Percentiles rank a stretch among this genome's conserved stretches.
phyloP scores from a whole-genome alignment of 1,284 basidiomycete genomes.

The Austroboletus rostrupii region DNA sequence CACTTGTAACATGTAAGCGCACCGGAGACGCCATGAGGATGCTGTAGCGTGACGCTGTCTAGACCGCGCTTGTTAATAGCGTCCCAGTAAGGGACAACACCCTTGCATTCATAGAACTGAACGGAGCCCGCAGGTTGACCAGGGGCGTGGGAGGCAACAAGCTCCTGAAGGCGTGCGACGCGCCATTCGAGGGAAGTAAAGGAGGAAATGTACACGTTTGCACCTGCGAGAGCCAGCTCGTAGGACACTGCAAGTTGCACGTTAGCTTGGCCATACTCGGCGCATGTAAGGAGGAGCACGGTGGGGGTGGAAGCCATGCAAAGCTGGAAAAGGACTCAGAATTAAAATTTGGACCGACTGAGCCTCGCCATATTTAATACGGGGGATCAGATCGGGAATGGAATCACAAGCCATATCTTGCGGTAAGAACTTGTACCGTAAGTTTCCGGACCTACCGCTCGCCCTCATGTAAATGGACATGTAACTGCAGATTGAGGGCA shows the following conservation, averaged over 20 bases:
- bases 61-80: neutral
- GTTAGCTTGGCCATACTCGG: neutral
- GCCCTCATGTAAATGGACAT: too few relatives aligned
- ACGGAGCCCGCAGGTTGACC: neutral
- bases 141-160: neutral
- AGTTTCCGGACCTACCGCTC: too few relatives aligned
- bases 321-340: too few relatives aligned
- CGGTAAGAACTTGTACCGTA: too few relatives aligned
- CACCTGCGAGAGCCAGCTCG: constrained; percentile 2
- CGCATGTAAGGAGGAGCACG: neutral
- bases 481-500: too few relatives aligned
- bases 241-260: neutral
- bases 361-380: too few relatives aligned
- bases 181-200: neutral
- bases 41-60: neutral
- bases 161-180: neutral
- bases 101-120: constrained; percentile 1
- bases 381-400: too few relatives aligned
- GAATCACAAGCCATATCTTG: too few relatives aligned
- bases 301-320: neutral
- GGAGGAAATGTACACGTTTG: neutral
- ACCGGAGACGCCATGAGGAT: neutral
- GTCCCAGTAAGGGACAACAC: neutral
- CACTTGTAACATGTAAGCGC: neutral
- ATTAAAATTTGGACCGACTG: too few relatives aligned